Evolutionary conservation across 2,329 filamentous ascomycete genomes (phyloP).

Genomic region (Cordyceps pruinosa): DNA sequence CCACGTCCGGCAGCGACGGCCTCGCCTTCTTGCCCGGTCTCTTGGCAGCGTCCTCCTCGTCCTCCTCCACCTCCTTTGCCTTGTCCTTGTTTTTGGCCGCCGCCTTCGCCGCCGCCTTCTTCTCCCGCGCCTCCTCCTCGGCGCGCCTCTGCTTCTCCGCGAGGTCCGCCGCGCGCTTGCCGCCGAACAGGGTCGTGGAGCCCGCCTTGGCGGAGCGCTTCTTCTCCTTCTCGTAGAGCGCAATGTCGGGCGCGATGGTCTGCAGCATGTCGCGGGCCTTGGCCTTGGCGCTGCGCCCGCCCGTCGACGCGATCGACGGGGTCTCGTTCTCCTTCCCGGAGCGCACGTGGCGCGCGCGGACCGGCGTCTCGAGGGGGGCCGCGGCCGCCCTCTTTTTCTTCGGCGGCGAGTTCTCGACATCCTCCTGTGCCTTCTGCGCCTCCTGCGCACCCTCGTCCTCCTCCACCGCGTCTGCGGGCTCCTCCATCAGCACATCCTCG

Average conservation of each 20-base stretch:
- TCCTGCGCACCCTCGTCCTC: conserved; percentile 39
- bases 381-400: neutral
- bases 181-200: conserved; percentile 52
- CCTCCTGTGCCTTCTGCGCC: no score
- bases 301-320: conserved; percentile 58
- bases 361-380: conserved; percentile 31
- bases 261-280: conserved; percentile 74
- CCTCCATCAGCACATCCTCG: conserved; percentile 38
- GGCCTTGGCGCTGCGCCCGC: conserved; percentile 81
- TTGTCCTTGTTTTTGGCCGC: conserved; percentile 23
- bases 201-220: conserved; percentile 58
- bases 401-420: conserved; percentile 27
- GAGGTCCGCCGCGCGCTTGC: conserved; percentile 53
- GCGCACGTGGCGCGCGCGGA: conserved; percentile 38
- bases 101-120: conserved; percentile 36
- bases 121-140: conserved; percentile 27
- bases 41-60: conserved; percentile 42
- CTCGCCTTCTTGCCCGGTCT: conserved; percentile 57
- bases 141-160: conserved; percentile 41
- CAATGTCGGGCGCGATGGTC: conserved; percentile 74
- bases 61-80: conserved; percentile 20
- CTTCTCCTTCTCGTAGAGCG: conserved; percentile 86
- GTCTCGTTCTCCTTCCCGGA: conserved; percentile 78
- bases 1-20: conserved; percentile 52
- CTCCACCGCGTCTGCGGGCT: conserved; percentile 31